Base-by-base conservation (phyloP, 208 protist genomes). In the Herpetomonas samuelpessoai region DNA sequence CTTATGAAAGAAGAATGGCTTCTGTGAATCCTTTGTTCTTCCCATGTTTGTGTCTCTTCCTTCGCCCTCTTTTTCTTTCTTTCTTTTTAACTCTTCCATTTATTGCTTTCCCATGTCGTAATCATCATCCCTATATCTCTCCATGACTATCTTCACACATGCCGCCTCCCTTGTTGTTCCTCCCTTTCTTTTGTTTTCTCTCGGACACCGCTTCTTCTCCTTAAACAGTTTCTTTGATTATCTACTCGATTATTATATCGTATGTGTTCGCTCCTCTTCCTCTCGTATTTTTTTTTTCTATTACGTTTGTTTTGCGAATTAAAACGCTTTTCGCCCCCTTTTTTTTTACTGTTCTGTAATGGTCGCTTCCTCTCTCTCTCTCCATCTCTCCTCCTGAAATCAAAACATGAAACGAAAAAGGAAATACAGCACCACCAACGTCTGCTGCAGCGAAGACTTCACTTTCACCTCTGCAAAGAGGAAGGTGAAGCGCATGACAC, bases 141-240 rank as follows among this genome's bases (percentile, higher is more conserved):
- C 38, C 21, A 9, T 49, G 50, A 39, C 16, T 41, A 38, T 45
- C 9, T 45, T 44, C 14, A n/a, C n/a, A n/a, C n/a, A n/a, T n/a
- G n/a, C n/a, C n/a, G n/a, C 29, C 25, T 54, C n/a, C 6, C 26
- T n/a, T 22, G 6, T 58, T 35, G 21, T 49, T 48, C 21, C 58
- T 67, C 22, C 39, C 27, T 46, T 54, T 62, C 30, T 71, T 57
- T 27, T 72, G 16, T 53, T 65, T 64, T 53, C 38, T 64, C 45
- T 56, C 19, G 41, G 18, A 12, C 41, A n/a, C 25, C 54, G 53
- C 44, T 55, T 29, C 35, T 45, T 25, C 27, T 71, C 64, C 51
- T 71, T 18, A 16, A 60, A 18, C 63, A n/a, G 57, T 48, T n/a
- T n/a, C n/a, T n/a, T n/a, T n/a, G n/a, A n/a, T n/a, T n/a, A n/a